A percentile compares a stretch with the other conserved stretches of the same genome.
These are phyloP conservation scores for Wickerhamomyces mucosus DNA, from an alignment of 805 yeast species.

Conservation along the genomic window DNA sequence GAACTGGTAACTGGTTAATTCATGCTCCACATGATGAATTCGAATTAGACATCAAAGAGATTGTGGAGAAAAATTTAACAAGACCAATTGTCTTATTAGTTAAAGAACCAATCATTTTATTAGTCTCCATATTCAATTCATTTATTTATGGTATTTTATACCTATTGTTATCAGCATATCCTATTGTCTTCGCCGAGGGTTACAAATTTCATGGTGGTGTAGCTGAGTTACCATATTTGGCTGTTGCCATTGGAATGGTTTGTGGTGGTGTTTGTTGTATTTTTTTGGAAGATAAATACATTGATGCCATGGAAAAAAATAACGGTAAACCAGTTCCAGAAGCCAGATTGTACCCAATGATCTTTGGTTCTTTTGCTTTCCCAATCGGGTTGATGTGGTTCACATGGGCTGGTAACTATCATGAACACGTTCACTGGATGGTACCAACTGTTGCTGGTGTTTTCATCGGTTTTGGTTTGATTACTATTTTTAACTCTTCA, in stretches of 20 bases:
- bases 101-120: constrained; percentile 64
- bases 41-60: constrained; percentile 44
- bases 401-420: constrained; percentile 80
- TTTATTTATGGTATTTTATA: constrained; percentile 77
- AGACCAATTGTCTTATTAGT: constrained; percentile 63
- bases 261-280: constrained; percentile 47
- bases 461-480: constrained; percentile 58
- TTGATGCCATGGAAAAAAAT: constrained; percentile 36
- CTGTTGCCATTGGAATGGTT: constrained; percentile 60
- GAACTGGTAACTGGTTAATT: constrained; percentile 77
- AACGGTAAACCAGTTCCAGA: constrained; percentile 65
- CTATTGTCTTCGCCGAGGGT: constrained; percentile 54
- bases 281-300: constrained; percentile 43
- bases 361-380: constrained; percentile 60
- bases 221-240: constrained; percentile 71
- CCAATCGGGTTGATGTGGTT: constrained; percentile 80
- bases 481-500: constrained; percentile 59
- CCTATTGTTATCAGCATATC: constrained; percentile 65
- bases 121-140: constrained; percentile 61
- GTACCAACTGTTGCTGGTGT: constrained; percentile 64
- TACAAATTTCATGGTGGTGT: constrained; percentile 58
- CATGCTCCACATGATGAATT: constrained; percentile 69
- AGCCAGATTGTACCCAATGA: constrained; percentile 68
- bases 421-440: constrained; percentile 65
- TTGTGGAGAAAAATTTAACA: constrained; percentile 50